Base-by-base conservation (phyloP, 768 basidiomycete species). In the Cystoderma amianthinum region DNA sequence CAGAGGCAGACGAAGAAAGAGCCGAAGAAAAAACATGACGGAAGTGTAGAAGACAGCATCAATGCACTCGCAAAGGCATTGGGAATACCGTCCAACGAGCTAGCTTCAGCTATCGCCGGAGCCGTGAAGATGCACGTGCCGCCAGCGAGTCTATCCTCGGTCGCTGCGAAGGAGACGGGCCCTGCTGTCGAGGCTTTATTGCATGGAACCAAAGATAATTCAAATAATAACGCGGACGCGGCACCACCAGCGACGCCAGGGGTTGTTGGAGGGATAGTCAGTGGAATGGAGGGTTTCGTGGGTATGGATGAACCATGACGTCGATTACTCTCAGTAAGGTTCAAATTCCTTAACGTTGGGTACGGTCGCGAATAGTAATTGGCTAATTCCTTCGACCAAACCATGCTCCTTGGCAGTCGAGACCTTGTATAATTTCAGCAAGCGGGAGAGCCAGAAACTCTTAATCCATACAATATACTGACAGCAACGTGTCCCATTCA, bases 21-120 rank as follows among this genome's bases (percentile, higher is more conserved):
- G 44, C 3, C 15, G 46, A 28, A 45, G 39, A 16, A 24, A 43
- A 42, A 32, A 42, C 30, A 40, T 36, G 44, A 21, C 22, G 47
- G 17, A 33, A 66, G 55, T 3, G 64, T 86, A 30, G 80, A 85
- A 50, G 63, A 67, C 3, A 65, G 68, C 24, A 74, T 86, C 41
- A 72, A 75, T 38, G 74, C 68, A 11, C 65, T 87, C 9, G 85
- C 84, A 9, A 60, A 62, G 5, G 76, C 72, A 22, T 62, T 87
- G 21, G 85, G 82, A 1, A 71, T 86, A 51, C 70, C 76, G 0
- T 65, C 78, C 12, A 60, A 63, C 30, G 76, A 82, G 25, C 61
- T 87, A 1, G 82, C 84, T 2, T 67, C 64, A 13, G 85, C 82
- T 1, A 77, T 86, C 36, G 79, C 78, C 0, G 67, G 63, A 36